Evolutionary conservation across 305 asterid genomes (phyloP).

Genomic region (Petunia hybrid): DNA sequence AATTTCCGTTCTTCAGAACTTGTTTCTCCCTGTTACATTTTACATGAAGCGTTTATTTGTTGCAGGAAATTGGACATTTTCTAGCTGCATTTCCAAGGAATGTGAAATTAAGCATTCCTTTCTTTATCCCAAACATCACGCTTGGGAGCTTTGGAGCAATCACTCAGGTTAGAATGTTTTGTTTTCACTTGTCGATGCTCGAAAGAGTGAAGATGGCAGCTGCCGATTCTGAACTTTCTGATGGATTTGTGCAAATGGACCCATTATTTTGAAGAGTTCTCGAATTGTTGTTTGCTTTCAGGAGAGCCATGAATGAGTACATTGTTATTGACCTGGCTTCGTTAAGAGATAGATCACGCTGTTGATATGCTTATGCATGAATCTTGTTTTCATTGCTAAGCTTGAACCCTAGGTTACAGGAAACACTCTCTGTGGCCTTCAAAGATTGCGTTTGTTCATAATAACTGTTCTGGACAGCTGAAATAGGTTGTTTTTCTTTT

Average conservation of each 20-base stretch:
- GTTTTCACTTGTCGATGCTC: not conserved
- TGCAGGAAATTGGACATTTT: constrained; percentile 97
- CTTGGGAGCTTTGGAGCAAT: constrained; percentile 99
- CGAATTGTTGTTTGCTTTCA: not conserved
- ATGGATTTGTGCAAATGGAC: constrained; percentile 12
- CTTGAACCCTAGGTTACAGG: not conserved
- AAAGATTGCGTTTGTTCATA: too few species aligned
- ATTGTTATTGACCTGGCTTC: constrained; percentile 12
- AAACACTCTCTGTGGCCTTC: not conserved
- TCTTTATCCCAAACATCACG: constrained; percentile 79
- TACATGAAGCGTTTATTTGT: constrained; percentile 51
- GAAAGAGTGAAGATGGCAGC: constrained; percentile 15
- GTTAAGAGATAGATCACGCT: not conserved
- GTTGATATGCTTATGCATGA: not conserved
- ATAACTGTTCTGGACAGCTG: too few species aligned
- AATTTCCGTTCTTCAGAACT: not conserved
- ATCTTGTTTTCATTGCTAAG: not conserved
- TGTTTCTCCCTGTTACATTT: constrained; percentile 29
- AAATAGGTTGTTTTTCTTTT: too few species aligned
- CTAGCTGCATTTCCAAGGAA: constrained; percentile 88
- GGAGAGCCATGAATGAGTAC: constrained; percentile 9
- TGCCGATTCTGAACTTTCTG: constrained; percentile 20
- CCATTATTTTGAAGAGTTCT: not conserved
- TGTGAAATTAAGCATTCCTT: constrained; percentile 91
- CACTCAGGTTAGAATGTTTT: constrained; percentile 65